A percentile compares a stretch with the other conserved stretches of the same genome.
These are phyloP conservation scores for Diaporthe citri DNA, from an alignment of 2,329 filamentous ascomycete species.

Conservation along the genomic window DNA sequence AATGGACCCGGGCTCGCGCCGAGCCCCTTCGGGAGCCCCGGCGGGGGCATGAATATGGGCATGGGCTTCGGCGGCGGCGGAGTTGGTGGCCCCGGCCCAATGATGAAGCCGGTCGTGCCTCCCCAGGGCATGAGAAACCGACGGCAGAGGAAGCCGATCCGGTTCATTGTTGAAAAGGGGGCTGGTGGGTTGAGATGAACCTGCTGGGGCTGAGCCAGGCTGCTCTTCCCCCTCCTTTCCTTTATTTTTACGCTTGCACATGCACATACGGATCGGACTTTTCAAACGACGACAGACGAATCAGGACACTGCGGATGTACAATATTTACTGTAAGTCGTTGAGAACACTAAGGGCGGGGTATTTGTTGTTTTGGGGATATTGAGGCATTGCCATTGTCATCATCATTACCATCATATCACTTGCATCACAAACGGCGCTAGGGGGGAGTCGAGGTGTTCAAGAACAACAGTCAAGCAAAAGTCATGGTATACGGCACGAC, in stretches of 20 bases:
- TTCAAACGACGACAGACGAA: conserved; percentile 1
- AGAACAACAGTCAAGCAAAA: conserved; percentile 20
- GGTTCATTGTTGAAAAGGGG: conserved; percentile 58
- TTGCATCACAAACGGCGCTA: conserved; percentile 28
- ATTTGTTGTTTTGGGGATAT: conserved; percentile 26
- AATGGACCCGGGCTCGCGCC: conserved; percentile 39
- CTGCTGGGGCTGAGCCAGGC: not conserved
- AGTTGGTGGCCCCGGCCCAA: conserved; percentile 46
- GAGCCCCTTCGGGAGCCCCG: conserved; percentile 38
- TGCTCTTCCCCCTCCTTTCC: not conserved
- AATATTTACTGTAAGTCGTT: conserved; percentile 22
- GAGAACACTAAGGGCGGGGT: conserved; percentile 5
- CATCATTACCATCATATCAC: conserved; percentile 18
- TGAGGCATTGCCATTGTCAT: conserved; percentile 17
- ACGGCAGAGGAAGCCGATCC: conserved; percentile 51
- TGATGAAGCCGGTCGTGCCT: conserved; percentile 50
- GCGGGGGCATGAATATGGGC: conserved; percentile 34
- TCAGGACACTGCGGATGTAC: not conserved
- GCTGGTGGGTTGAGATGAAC: conserved; percentile 49
- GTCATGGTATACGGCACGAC: conserved; percentile 9
- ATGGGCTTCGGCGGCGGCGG: conserved; percentile 40
- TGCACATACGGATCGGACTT: conserved; percentile 4
- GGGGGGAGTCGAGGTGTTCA: conserved; percentile 6
- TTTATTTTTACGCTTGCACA: not conserved
- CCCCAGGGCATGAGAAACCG: conserved; percentile 48